Base-by-base conservation (phyloP, 106 monocot species). In the Dactylorhiza incarnata region DNA sequence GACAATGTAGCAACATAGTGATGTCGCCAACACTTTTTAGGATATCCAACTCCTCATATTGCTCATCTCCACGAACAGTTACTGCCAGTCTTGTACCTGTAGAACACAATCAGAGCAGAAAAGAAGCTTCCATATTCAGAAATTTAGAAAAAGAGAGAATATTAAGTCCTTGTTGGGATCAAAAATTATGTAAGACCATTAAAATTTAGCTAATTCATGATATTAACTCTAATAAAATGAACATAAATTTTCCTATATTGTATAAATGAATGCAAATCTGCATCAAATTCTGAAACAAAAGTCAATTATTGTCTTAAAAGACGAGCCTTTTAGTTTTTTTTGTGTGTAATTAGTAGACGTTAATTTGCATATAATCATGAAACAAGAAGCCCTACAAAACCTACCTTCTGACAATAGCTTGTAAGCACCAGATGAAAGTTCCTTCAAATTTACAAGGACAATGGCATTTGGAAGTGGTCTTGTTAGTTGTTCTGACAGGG, bases 381-480 rank as follows among this genome's bases (percentile, higher is more conserved):
- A 65, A 29, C 12, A 65, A 65, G 29, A 9, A 29, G 13, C 29
- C 1, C 9, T 45, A 61, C 49, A 66, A 23, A 69, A 2, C 48
- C 37, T 77, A 94, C 99, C 94, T 92, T 92, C 86, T 63, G 99
- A 89, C 61, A 99, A 66, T 83, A 99, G 92, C 75, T 92, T 99
- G 88, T 85, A 78, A 69, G 88, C 94, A 76, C 94, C 94, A 65
- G 89, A 82, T 55, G 86, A 84, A 46, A 99, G 79, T 71, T 99
- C 94, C 75, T 94, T 90, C 25, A 94, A 88, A 74, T 94, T 94
- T 17, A 92, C 91, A 43, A 99, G 80, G 47, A 68, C 86, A 79
- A 99, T 94, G 48, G 99, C 99, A 92, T 99, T 81, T 71, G 91
- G 99, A 66, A 99, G 85, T 77, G 99, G 94, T 72, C 91, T 99